Conservation (phyloP, 2,329 filamentous ascomycete species). For the Knoxdaviesia capensis region DNA sequence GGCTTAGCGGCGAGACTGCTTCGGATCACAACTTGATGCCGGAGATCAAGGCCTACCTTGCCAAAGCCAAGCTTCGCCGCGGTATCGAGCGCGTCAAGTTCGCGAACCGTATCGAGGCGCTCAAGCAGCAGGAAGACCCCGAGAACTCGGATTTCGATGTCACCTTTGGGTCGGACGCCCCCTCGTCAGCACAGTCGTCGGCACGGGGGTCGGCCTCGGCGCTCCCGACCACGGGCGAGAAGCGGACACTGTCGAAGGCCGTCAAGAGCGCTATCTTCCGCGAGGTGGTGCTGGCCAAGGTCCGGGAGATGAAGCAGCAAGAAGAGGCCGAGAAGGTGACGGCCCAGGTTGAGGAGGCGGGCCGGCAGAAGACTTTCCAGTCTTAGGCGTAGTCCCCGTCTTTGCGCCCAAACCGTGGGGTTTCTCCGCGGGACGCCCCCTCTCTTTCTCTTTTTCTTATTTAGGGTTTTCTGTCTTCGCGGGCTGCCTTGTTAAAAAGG, state of each 20-base stretch:
- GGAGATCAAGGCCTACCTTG: conserved; percentile 85
- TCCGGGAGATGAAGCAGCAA: conserved; percentile 75
- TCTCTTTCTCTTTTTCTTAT: too few species aligned
- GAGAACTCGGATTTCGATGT: conserved; percentile 51
- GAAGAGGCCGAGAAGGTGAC: conserved; percentile 54
- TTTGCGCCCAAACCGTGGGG: too few species aligned
- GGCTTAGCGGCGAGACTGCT: conserved; percentile 81
- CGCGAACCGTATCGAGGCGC: conserved; percentile 80
- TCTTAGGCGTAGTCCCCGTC: too few species aligned
- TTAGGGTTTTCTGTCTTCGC: too few species aligned
- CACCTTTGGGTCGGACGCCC: conserved; percentile 9
- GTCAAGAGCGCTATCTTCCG: conserved; percentile 63
- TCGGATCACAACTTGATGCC: conserved; percentile 89
- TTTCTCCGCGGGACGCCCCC: too few species aligned
- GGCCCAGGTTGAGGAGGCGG: conserved; percentile 33
- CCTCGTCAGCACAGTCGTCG: conserved; percentile 11
- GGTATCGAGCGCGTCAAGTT: conserved; percentile 95
- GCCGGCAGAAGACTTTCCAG: conserved; percentile 9
- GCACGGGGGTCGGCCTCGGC: neutral
- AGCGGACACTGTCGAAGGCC: conserved; percentile 25
- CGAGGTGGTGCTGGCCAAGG: conserved; percentile 86
- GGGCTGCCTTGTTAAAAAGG: too few species aligned
- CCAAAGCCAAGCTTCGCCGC: conserved; percentile 73
- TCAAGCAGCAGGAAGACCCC: conserved; percentile 76
- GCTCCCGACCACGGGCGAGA: conserved; percentile 7